Evolutionary conservation across 768 basidiomycete species (phyloP), one percentile per base, ranked within the genome.

Genomic region (Erythrobasidium yunnanense): DNA sequence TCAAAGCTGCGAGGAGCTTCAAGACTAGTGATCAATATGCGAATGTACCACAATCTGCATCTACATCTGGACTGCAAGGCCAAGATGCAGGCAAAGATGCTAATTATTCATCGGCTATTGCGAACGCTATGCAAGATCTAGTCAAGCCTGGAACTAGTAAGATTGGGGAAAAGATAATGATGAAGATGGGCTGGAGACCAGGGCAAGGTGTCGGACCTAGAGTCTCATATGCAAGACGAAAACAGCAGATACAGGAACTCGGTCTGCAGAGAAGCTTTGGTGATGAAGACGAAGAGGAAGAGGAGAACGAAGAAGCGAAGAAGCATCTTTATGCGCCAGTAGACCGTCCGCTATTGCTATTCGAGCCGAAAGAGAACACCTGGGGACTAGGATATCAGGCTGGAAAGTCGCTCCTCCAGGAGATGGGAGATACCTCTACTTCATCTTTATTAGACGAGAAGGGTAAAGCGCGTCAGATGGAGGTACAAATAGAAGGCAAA

Each of bases 141-240:
- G 80, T 87, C 15, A 86, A 88, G 6, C 78, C 87, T 1, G 82
- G 88, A 0, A 82, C 84, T 23, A 85, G 90, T 66, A 90, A 89
- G 1, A 81, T 84, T 27, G 93, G 93, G 0, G 85, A 87, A 2
- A 83, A 84, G 34, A 83, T 97, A 5, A 81, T 99, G 58, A 86
- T 85, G 78, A 92, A 90, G 77, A 91, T 96, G 86, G 93, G 95
- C 0, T 96, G 95, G 93, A 80, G 86, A 45, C 76, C 84, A 0
- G 95, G 92, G 1, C 90, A 92, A 76, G 95, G 93, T 13, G 84
- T 97, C 20, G 95, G 93, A 0, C 90, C 92, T 2, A 83, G 93
- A 11, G 79, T 97, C 30, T 84, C 88, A 3, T 81, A 86, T 69
- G 81, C 83, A 34, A 84, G 88, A 73, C 83, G 87, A 47, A 84